Evolutionary conservation across 306 rosid genomes (phyloP).

Genomic region (Quillaja saponaria): DNA sequence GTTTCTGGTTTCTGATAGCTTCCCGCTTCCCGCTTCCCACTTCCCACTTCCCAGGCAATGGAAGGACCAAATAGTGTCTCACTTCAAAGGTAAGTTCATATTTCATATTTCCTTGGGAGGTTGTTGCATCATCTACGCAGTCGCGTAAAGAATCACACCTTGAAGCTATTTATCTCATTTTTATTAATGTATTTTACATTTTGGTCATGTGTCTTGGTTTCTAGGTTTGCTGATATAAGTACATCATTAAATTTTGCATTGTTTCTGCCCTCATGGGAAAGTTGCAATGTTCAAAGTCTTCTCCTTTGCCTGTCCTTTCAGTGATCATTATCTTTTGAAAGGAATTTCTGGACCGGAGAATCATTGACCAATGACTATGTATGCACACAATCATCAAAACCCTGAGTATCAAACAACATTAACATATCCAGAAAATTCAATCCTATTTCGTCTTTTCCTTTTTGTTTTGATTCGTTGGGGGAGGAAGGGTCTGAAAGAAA

Average conservation of each 20-base stretch:
- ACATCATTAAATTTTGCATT: background rate
- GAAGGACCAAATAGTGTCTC: background rate
- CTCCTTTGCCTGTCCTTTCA: background rate
- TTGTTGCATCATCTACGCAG: slow-evolving; percentile 1
- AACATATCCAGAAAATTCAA: background rate
- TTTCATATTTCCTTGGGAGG: background rate
- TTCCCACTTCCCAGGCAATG: background rate
- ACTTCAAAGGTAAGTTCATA: slow-evolving; percentile 72
- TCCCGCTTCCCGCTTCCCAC: slow-evolving; percentile 90
- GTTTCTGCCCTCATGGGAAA: slow-evolving; percentile 3
- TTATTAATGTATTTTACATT: no score
- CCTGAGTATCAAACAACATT: background rate
- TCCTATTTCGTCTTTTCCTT: background rate
- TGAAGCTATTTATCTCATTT: no score
- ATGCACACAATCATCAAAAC: background rate
- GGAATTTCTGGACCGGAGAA: slow-evolving; percentile 8
- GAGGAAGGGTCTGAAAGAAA: no score
- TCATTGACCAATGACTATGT: background rate
- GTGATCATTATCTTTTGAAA: background rate
- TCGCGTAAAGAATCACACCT: background rate
- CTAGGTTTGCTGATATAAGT: background rate
- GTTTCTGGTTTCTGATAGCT: slow-evolving; percentile 76
- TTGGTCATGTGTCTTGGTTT: no score
- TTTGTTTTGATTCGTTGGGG: no score
- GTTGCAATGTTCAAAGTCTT: slow-evolving; percentile 2